Evolutionary conservation across 257 asterid genomes (phyloP).

Genomic region (Handroanthus guayacan): DNA sequence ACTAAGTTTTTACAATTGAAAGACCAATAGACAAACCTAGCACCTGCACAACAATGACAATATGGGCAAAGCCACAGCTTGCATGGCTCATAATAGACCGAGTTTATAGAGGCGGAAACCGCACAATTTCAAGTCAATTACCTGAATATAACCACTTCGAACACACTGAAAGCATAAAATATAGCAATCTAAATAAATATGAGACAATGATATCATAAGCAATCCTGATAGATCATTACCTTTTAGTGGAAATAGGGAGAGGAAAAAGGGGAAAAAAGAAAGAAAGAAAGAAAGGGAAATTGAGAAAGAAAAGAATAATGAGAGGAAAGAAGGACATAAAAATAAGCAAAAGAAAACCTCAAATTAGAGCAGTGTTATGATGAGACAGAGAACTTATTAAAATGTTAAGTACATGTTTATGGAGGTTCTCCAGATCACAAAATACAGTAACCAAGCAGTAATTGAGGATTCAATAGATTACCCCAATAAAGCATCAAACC

Average conservation of each 20-base stretch:
- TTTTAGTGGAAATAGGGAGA: neutral
- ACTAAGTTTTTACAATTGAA: neutral
- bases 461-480: slow-evolving; percentile 48
- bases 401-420: slow-evolving; percentile 2
- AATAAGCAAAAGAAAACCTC: slow-evolving; percentile 27
- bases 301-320: neutral
- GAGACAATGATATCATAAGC: neutral
- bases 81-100: neutral
- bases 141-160: neutral
- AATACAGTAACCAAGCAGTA: slow-evolving; percentile 17
- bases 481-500: slow-evolving; percentile 99
- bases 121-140: slow-evolving; percentile 7
- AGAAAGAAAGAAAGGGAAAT: neutral
- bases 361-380: neutral
- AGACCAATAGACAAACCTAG: slow-evolving; percentile 2
- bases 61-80: neutral
- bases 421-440: slow-evolving; percentile 22
- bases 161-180: slow-evolving; percentile 1
- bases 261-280: neutral
- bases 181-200: neutral
- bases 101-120: neutral
- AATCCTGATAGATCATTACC: neutral
- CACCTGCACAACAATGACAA: neutral
- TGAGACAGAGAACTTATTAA: neutral
- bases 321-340: neutral